These are phyloP conservation scores for Curvularia sp. DNA, from an alignment of 2,329 filamentous ascomycete genomes.

Conservation along the genomic window DNA sequence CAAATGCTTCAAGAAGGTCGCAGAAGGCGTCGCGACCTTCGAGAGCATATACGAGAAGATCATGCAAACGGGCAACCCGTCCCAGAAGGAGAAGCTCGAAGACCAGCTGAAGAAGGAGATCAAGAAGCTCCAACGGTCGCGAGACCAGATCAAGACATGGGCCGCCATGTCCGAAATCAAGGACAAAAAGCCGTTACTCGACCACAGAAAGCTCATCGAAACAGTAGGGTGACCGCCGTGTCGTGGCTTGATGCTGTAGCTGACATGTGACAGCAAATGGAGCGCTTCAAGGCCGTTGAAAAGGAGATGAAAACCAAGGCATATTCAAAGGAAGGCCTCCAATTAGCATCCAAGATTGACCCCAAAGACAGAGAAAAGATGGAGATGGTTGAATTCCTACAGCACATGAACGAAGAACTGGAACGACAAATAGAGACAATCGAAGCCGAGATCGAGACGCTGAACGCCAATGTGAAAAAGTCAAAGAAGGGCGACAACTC, in stretches of 20 bases:
- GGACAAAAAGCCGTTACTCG: slow-evolving; percentile 93
- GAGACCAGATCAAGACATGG: slow-evolving; percentile 99
- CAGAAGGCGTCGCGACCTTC: slow-evolving; percentile 90
- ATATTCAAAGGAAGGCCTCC: slow-evolving; percentile 96
- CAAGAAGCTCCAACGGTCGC: slow-evolving; percentile 97
- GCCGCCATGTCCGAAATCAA: slow-evolving; percentile 98
- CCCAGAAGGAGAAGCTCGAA: slow-evolving; percentile 97
- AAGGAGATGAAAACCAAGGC: slow-evolving; percentile 99
- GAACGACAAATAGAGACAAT: slow-evolving; percentile 91
- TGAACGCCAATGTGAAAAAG: slow-evolving; percentile 93
- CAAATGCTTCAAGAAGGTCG: slow-evolving; percentile 99
- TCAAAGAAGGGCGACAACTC: slow-evolving; percentile 80
- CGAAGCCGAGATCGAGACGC: slow-evolving; percentile 85
- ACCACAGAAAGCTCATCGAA: slow-evolving; percentile 95
- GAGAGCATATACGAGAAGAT: slow-evolving; percentile 98
- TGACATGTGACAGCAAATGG: slow-evolving; percentile 80
- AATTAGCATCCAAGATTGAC: slow-evolving; percentile 89
- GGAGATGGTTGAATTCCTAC: slow-evolving; percentile 86
- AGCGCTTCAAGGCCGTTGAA: slow-evolving; percentile 99
- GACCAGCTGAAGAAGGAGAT: slow-evolving; percentile 99
- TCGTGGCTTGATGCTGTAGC: slow-evolving; percentile 27
- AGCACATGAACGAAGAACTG: slow-evolving; percentile 86
- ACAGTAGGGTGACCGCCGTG: slow-evolving; percentile 68
- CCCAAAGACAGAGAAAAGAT: slow-evolving; percentile 97
- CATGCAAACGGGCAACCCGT: slow-evolving; percentile 85